Evolutionary conservation across 2,329 filamentous ascomycete species (phyloP).

Genomic region (Alternaria sp.): DNA sequence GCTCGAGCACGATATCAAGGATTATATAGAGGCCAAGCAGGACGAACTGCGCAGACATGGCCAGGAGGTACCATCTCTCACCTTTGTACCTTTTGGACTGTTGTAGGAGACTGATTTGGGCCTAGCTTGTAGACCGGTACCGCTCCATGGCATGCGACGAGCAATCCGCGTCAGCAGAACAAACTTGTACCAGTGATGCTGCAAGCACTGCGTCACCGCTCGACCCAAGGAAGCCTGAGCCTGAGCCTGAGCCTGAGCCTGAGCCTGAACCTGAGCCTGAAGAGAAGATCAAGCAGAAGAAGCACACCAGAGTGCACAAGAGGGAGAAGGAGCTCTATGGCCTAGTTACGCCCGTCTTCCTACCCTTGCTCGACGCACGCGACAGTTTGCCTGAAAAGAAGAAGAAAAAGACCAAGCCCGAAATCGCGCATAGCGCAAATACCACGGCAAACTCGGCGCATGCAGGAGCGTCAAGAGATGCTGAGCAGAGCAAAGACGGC

Average conservation of each 20-base stretch:
- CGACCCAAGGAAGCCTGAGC: constrained; percentile 26
- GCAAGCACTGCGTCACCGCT: constrained; percentile 16
- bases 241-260: constrained; percentile 23
- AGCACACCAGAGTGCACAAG: constrained; percentile 51
- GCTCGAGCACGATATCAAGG: constrained; percentile 49
- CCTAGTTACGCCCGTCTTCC: constrained; percentile 49
- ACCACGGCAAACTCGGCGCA: constrained; percentile 19
- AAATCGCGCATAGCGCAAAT: constrained; percentile 17
- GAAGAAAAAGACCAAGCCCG: constrained; percentile 32
- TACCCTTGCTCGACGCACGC: constrained; percentile 49
- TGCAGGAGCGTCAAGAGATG: constrained; percentile 31
- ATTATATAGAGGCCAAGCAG: constrained; percentile 48
- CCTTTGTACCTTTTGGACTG: constrained; percentile 8
- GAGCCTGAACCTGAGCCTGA: constrained; percentile 24
- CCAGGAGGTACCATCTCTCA: constrained; percentile 38
- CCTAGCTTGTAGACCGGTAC: constrained; percentile 47
- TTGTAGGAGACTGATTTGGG: constrained; percentile 35
- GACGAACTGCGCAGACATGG: constrained; percentile 44
- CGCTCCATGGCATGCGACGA: constrained; percentile 42
- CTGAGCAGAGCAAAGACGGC: constrained; percentile 33
- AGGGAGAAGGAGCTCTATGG: constrained; percentile 51
- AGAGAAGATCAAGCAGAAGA: constrained; percentile 45
- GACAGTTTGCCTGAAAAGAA: constrained; percentile 38
- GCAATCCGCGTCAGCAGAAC: constrained; percentile 23
- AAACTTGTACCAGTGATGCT: constrained; percentile 10